phyloP scores from a whole-genome alignment of 1,139 yeast species.

The Blastobotrys indianensis region DNA sequence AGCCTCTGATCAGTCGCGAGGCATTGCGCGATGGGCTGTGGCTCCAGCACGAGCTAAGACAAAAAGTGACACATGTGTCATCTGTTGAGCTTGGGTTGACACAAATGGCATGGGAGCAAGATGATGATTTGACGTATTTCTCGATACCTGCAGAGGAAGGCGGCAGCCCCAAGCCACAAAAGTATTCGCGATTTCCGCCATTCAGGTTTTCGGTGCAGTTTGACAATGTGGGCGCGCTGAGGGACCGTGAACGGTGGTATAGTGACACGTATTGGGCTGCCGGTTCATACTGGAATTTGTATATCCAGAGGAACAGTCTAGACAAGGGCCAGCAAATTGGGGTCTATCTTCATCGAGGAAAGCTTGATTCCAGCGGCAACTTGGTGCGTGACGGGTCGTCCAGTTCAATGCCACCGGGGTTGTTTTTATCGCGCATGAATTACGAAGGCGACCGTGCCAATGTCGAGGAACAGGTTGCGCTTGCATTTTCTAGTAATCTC shows the following conservation, averaged over 20 bases:
- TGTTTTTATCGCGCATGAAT: too few relatives aligned
- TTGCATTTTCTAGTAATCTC: too few relatives aligned
- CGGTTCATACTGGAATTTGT: conserved; percentile 53
- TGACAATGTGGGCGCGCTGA: conserved; percentile 41
- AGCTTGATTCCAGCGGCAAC: conserved; percentile 12
- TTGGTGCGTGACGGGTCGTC: conserved; percentile 4
- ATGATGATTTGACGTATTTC: conserved; percentile 17
- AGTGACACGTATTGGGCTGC: conserved; percentile 51
- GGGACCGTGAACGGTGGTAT: conserved; percentile 43
- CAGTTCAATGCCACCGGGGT: too few relatives aligned
- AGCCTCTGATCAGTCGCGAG: conserved; percentile 35
- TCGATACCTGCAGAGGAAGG: conserved; percentile 23
- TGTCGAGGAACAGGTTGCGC: too few relatives aligned
- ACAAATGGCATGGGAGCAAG: conserved; percentile 12
- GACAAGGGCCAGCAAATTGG: conserved; percentile 46
- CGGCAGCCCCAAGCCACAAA: conserved; percentile 1
- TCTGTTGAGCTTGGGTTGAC: conserved; percentile 13
- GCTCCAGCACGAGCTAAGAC: conserved; percentile 41
- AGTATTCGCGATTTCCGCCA: conserved; percentile 43
- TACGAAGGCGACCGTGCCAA: too few relatives aligned
- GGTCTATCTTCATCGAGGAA: conserved; percentile 46
- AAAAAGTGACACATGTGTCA: conserved; percentile 21
- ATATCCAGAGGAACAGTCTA: conserved; percentile 42
- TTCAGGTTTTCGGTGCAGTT: conserved; percentile 49
- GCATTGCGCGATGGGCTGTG: conserved; percentile 44